A percentile compares a stretch with the other conserved stretches of the same genome.
Evolutionary conservation across 768 basidiomycete species (phyloP).

Genomic region (Pulveroboletus sp.): DNA sequence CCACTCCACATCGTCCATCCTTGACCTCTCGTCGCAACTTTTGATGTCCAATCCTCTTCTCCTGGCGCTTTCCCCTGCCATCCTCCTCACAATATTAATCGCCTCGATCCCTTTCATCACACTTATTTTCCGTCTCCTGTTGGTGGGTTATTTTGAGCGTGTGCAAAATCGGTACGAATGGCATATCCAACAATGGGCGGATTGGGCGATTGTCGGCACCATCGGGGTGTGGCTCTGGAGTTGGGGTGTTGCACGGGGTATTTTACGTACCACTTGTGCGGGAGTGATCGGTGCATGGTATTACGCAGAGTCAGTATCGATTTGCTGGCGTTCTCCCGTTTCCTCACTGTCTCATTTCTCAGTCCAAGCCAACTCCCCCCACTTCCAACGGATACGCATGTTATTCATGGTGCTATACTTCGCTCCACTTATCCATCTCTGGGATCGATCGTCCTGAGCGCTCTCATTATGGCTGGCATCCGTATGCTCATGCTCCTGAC

Average conservation of each 20-base stretch:
- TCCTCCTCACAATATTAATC: slow-evolving; percentile 64
- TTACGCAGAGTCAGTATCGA: slow-evolving; percentile 53
- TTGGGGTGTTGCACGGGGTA: slow-evolving; percentile 73
- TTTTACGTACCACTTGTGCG: slow-evolving; percentile 70
- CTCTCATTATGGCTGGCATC: slow-evolving; percentile 70
- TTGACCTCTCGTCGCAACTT: slow-evolving; percentile 61
- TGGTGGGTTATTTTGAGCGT: slow-evolving; percentile 57
- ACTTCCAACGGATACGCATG: slow-evolving; percentile 55
- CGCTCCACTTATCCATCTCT: slow-evolving; percentile 79
- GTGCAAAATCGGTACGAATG: slow-evolving; percentile 42
- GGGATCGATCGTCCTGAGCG: slow-evolving; percentile 73
- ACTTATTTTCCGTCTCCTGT: slow-evolving; percentile 69
- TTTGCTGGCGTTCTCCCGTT: neutral
- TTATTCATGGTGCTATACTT: slow-evolving; percentile 70
- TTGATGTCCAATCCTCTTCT: slow-evolving; percentile 71
- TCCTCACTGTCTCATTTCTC: slow-evolving; percentile 6
- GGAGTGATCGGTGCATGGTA: slow-evolving; percentile 93
- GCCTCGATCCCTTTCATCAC: slow-evolving; percentile 76
- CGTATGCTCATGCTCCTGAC: slow-evolving; percentile 51
- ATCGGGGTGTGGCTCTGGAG: slow-evolving; percentile 64
- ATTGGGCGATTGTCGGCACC: slow-evolving; percentile 62
- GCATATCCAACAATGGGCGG: slow-evolving; percentile 62
- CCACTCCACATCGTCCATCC: slow-evolving; percentile 56
- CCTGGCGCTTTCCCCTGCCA: slow-evolving; percentile 65
- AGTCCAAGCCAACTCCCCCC: slow-evolving; percentile 33